These are phyloP conservation scores for Letharia columbiana DNA, from an alignment of 495 filamentous ascomycete species.

Conservation along the genomic window DNA sequence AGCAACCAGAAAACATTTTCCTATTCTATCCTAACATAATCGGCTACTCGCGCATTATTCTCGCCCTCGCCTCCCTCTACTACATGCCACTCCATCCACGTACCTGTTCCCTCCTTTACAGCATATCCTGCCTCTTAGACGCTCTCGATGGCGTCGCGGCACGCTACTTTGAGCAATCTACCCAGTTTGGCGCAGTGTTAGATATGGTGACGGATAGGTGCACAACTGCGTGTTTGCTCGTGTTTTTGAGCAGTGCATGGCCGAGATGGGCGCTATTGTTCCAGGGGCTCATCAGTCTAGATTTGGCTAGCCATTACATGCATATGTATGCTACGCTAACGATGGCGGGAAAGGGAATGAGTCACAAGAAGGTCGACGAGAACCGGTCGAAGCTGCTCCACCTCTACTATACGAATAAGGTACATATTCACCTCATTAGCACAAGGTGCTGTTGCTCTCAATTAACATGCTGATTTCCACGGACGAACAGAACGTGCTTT, in stretches of 20 bases:
- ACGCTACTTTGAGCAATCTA: constrained; percentile 79
- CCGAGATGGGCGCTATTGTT: constrained; percentile 88
- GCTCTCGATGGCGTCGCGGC: constrained; percentile 89
- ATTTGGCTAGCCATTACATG: constrained; percentile 94
- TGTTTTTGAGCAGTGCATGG: constrained; percentile 87
- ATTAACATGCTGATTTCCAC: background rate
- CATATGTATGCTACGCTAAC: constrained; percentile 92
- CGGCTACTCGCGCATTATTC: constrained; percentile 85
- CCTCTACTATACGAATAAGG: constrained; percentile 93
- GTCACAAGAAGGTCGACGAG: constrained; percentile 90
- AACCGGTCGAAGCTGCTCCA: constrained; percentile 70
- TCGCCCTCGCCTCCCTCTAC: constrained; percentile 87
- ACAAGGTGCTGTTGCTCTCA: background rate
- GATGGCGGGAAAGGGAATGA: constrained; percentile 59
- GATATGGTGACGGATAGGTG: constrained; percentile 98
- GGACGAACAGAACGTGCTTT: constrained; percentile 66
- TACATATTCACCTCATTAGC: constrained; percentile 30
- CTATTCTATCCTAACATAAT: constrained; percentile 88
- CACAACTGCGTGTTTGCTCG: constrained; percentile 86
- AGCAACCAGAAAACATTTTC: constrained; percentile 76
- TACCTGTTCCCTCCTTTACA: constrained; percentile 87
- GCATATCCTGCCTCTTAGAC: constrained; percentile 85
- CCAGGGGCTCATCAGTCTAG: constrained; percentile 83
- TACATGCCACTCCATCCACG: constrained; percentile 97
- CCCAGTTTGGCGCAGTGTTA: constrained; percentile 87